A percentile compares a stretch with the other conserved stretches of the same genome.
Conservation (phyloP, 345 rosid species). For the Citrus maxima region DNA sequence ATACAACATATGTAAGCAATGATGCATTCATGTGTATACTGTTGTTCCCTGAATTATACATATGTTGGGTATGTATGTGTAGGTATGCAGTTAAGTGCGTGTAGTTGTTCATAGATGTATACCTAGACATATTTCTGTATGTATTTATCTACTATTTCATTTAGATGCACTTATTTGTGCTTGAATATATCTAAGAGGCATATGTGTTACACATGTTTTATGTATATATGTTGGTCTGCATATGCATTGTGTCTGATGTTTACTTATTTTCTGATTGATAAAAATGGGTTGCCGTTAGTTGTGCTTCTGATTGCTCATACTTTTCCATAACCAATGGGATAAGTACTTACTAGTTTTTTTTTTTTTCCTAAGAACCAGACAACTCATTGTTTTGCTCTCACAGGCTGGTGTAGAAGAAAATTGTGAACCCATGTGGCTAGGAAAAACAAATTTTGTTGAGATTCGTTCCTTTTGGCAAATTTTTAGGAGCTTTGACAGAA, state of each 20-base stretch:
- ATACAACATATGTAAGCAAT: not conserved
- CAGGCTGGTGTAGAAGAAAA: slow-evolving; percentile 50
- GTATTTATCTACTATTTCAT: not conserved
- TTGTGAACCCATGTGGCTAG: slow-evolving; percentile 59
- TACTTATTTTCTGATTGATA: not conserved
- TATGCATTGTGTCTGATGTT: not conserved
- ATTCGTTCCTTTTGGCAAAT: slow-evolving; percentile 95
- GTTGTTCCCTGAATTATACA: not conserved
- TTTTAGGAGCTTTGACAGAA: slow-evolving; percentile 93
- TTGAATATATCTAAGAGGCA: not conserved
- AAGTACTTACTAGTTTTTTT: not conserved
- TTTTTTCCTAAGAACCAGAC: not conserved
- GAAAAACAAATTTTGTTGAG: slow-evolving; percentile 93
- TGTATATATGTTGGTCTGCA: not conserved
- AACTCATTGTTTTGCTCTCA: not conserved
- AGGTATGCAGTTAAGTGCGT: not conserved
- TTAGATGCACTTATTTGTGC: not conserved
- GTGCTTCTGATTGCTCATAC: not conserved
- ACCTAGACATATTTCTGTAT: not conserved
- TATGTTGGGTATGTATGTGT: not conserved
- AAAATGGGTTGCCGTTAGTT: not conserved
- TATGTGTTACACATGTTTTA: not conserved
- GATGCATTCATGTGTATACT: not conserved
- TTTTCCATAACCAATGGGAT: not conserved
- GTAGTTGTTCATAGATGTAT: not conserved